Conservation (phyloP, 768 basidiomycete genomes). For the Mycena metata region DNA sequence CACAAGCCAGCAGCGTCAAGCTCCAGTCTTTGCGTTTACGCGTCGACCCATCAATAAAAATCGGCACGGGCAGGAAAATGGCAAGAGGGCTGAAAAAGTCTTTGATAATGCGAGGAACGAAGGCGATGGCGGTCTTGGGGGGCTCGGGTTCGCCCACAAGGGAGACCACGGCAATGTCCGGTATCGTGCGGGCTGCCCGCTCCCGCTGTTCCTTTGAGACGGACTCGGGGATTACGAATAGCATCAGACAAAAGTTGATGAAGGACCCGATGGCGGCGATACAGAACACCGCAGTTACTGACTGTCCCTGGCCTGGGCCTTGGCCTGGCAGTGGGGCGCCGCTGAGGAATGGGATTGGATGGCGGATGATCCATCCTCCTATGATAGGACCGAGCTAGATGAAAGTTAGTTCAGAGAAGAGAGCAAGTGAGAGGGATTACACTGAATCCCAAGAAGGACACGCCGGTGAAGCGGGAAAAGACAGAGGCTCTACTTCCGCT, state of each 20-base stretch:
- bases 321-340: constrained; percentile 23
- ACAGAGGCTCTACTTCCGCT: constrained; percentile 82
- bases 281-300: constrained; percentile 64
- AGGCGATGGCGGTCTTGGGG: constrained; percentile 9
- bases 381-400: constrained; percentile 71
- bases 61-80: constrained; percentile 75
- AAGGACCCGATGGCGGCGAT: constrained; percentile 59
- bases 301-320: constrained; percentile 34
- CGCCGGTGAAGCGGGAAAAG: constrained; percentile 82
- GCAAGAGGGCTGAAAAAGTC: constrained; percentile 69
- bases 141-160: neutral
- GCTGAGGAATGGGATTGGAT: constrained; percentile 48
- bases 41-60: constrained; percentile 55
- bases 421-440: constrained; percentile 39
- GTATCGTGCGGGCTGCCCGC: constrained; percentile 41
- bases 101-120: constrained; percentile 47
- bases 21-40: constrained; percentile 80
- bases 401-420: neutral
- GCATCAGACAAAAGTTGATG: constrained; percentile 69
- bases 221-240: constrained; percentile 81
- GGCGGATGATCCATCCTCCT: constrained; percentile 67
- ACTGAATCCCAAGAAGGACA: constrained; percentile 82
- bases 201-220: constrained; percentile 59
- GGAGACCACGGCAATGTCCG: neutral
- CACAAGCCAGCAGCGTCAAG: constrained; percentile 75